Evolutionary conservation across 108 stramenopile species (phyloP).

Genomic region (Aurantiochytrium sp.): DNA sequence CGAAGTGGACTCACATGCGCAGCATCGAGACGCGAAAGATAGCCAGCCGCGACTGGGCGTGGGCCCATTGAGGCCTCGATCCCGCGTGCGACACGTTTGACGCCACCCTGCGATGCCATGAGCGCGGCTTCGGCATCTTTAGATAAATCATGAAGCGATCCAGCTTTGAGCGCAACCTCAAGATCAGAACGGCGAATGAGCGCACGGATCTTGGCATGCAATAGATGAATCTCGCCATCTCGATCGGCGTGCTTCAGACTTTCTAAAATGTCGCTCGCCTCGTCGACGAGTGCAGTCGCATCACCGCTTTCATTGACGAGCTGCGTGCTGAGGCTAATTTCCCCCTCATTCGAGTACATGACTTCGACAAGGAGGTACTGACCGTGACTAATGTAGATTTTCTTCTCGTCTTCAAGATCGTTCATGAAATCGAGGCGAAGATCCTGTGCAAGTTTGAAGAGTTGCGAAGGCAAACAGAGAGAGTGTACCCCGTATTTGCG

Average conservation of each 20-base stretch:
- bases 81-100: background rate
- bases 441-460: background rate
- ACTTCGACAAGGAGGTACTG: background rate
- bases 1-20: background rate
- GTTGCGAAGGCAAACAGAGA: background rate
- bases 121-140: background rate
- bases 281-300: background rate
- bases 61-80: background rate
- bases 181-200: background rate
- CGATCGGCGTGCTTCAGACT: background rate
- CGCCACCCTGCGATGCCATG: background rate
- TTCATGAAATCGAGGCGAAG: background rate
- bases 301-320: background rate
- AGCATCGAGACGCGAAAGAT: background rate
- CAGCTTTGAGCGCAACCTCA: background rate
- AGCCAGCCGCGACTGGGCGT: background rate
- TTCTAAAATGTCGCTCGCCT: background rate
- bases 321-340: background rate
- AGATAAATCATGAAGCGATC: background rate
- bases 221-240: background rate
- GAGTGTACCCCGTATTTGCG: background rate
- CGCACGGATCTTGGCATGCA: background rate
- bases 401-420: background rate
- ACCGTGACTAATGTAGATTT: background rate
- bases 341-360: background rate